Percentiles rank a stretch among this genome's conserved stretches.
phyloP scores from a whole-genome alignment of 108 stramenopile species.

The Cylindrotheca fusiformis region DNA sequence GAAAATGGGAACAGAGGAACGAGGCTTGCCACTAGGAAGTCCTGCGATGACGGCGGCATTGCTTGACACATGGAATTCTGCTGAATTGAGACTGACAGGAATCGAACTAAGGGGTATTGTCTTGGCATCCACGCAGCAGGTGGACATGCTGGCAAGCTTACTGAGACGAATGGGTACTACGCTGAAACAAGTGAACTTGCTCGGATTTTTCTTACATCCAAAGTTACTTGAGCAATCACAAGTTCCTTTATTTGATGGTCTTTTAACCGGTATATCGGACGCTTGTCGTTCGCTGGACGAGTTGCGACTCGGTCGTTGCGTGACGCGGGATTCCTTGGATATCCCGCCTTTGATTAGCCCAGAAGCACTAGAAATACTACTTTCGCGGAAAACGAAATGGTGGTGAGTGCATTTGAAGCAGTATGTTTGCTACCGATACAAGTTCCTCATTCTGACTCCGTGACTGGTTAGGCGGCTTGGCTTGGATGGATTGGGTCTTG shows the following conservation, averaged over 20 bases:
- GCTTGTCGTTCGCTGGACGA: background rate
- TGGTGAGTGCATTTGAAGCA: slow-evolving; percentile 3
- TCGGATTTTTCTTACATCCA: slow-evolving; percentile 6
- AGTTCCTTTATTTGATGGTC: background rate
- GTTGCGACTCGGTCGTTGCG: background rate
- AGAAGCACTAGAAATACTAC: slow-evolving; percentile 5
- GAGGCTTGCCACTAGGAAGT: background rate
- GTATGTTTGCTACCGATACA: background rate
- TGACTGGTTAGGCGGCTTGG: background rate
- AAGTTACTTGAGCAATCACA: background rate
- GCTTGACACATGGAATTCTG: background rate
- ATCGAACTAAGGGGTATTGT: slow-evolving; percentile 2
- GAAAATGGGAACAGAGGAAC: slow-evolving; percentile 10
- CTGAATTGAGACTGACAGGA: slow-evolving; percentile 5
- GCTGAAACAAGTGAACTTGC: slow-evolving; percentile 7
- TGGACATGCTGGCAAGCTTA: background rate
- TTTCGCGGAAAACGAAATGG: slow-evolving; percentile 13
- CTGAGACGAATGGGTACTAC: background rate
- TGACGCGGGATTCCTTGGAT: background rate
- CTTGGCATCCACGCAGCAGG: background rate
- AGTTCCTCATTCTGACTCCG: background rate
- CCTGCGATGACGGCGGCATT: background rate
- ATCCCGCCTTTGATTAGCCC: background rate
- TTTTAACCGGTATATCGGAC: background rate
- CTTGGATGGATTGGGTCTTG: slow-evolving; percentile 12